Evolutionary conservation across 768 basidiomycete genomes (phyloP).

Genomic region (Tricholoma sp.): DNA sequence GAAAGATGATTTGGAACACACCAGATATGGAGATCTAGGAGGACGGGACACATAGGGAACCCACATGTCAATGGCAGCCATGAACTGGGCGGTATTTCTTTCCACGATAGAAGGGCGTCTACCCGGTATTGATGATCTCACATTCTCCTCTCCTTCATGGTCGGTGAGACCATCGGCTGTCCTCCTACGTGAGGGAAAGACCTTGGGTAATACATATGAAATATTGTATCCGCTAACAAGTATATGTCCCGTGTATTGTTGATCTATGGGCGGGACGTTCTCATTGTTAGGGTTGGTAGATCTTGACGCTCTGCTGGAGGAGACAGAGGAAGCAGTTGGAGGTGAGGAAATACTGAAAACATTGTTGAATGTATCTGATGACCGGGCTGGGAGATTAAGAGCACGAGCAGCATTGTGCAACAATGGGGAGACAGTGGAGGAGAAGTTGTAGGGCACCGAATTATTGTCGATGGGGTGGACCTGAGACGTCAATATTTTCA

Average conservation of each 20-base stretch:
- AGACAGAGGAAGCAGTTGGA: slow-evolving; percentile 22
- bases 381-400: slow-evolving; percentile 59
- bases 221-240: slow-evolving; percentile 75
- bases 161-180: slow-evolving; percentile 13
- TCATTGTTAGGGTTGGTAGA: slow-evolving; percentile 25
- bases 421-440: slow-evolving; percentile 53
- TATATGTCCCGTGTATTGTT: slow-evolving; percentile 68
- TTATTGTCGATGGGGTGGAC: slow-evolving; percentile 72
- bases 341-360: slow-evolving; percentile 42
- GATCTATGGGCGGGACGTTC: slow-evolving; percentile 46
- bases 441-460: slow-evolving; percentile 74
- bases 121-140: slow-evolving; percentile 25
- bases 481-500: slow-evolving; percentile 68
- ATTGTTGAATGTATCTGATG: slow-evolving; percentile 55
- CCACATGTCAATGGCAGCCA: slow-evolving; percentile 78
- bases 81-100: slow-evolving; percentile 60
- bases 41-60: slow-evolving; percentile 65
- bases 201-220: slow-evolving; percentile 70
- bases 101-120: slow-evolving; percentile 58
- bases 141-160: slow-evolving; percentile 22
- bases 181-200: slow-evolving; percentile 37
- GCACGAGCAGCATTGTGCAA: slow-evolving; percentile 67
- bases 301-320: slow-evolving; percentile 31
- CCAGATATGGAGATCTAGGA: slow-evolving; percentile 71
- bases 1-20: slow-evolving; percentile 25